Base-by-base conservation (phyloP, 1,284 basidiomycete species). In the Rhodotorula sp. region DNA sequence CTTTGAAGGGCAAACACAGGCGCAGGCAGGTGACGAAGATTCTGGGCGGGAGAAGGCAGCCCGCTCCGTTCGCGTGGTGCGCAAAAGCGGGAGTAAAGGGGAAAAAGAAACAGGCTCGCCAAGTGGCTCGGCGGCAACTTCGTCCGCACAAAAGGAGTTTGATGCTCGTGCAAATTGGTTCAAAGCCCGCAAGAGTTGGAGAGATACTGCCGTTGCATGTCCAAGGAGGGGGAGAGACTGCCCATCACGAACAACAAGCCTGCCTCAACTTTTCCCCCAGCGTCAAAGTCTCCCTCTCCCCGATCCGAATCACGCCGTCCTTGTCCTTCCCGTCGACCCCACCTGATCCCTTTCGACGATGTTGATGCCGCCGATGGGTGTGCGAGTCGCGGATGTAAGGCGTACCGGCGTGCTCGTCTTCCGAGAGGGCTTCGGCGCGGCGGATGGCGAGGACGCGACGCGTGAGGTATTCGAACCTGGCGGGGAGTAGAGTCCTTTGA, bases 381-480 rank as follows among this genome's bases (percentile, higher is more conserved):
- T 54, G 53, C 24, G 53, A 54, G 24, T 26, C 37, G 20, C 62
- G 51, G 8, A n/a, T 18, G 44, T 62, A 62, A 15, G 53, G 62
- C 22, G 62, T 62, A 4, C 62, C 62, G 62, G 62, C 62, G 29
- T 55, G 62, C 44, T 62, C 62, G 51, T 54, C 51, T 29, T 62
- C 61, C 24, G 62, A 55, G 20, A 62, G 62, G 22, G 26, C 26
- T 7, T 55, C 62, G 53, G 29, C 20, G 29, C 51, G 51, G 12
- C 62, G 62, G 3, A 53, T 29, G 33, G 62, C 42, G n/a, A 67
- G 62, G 20, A 57, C 48, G 1, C 69, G 58, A 2, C 53, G 51
- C 8, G 69, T 55, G 42, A 64, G 44, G 53, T 70, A 67, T 15
- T 61, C 33, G 53, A 70, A 70, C 22, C 69, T 70, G 51, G 22